Percentiles rank a stretch among this genome's conserved stretches.
These are phyloP conservation scores for Cokeromyces recurvatus DNA, from an alignment of 371 early-diverging fungal genomes.

Conservation along the genomic window DNA sequence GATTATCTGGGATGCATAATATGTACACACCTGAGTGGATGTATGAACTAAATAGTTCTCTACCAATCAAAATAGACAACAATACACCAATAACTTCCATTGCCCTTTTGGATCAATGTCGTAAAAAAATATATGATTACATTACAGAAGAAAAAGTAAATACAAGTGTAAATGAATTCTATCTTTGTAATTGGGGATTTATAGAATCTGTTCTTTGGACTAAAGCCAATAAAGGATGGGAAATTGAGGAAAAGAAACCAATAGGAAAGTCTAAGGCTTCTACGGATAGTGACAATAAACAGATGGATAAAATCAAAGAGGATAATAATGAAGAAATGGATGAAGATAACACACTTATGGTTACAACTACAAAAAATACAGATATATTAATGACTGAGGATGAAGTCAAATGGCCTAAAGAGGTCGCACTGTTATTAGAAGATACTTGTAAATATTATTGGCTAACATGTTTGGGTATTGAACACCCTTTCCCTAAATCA, in stretches of 20 bases:
- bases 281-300: background rate
- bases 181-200: conserved; percentile 23
- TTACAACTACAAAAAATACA: background rate
- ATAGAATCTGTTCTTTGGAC: conserved; percentile 17
- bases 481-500: conserved; percentile 3
- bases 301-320: background rate
- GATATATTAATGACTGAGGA: background rate
- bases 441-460: conserved; percentile 22
- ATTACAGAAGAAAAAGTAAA: conserved; percentile 3
- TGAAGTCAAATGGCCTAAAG: conserved; percentile 17
- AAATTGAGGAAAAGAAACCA: conserved; percentile 3
- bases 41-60: conserved; percentile 17
- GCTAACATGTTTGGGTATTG: conserved; percentile 10
- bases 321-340: background rate
- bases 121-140: conserved; percentile 18
- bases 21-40: conserved; percentile 34
- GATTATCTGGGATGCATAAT: conserved; percentile 8
- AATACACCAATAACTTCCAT: conserved; percentile 16
- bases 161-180: conserved; percentile 16
- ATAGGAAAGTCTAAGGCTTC: background rate
- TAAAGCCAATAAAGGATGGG: conserved; percentile 20
- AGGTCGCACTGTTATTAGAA: conserved; percentile 3
- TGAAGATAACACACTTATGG: background rate
- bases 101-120: conserved; percentile 23
- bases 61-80: conserved; percentile 16